Conservation (phyloP, 495 filamentous ascomycete genomes). For the Neohortaea acidophila region DNA sequence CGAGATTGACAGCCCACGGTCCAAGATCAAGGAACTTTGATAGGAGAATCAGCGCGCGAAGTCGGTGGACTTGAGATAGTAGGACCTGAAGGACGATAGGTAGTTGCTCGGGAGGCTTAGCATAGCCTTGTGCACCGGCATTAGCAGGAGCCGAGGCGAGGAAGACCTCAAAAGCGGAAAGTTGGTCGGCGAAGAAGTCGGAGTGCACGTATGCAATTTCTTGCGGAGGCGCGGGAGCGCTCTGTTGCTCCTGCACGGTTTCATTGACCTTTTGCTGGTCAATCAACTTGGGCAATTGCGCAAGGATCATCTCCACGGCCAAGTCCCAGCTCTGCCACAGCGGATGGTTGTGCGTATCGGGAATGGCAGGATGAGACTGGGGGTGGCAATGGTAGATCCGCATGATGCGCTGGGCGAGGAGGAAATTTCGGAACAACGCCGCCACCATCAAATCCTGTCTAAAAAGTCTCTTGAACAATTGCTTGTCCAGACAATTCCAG, state of each 20-base stretch:
- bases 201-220: slow-evolving; percentile 71
- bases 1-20: slow-evolving; percentile 93
- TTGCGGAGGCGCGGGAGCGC: neutral
- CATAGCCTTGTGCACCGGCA: slow-evolving; percentile 47
- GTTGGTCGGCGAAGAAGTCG: slow-evolving; percentile 89
- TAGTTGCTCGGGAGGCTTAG: slow-evolving; percentile 65
- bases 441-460: slow-evolving; percentile 98
- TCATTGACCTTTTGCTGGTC: slow-evolving; percentile 39
- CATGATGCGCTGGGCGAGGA: slow-evolving; percentile 92
- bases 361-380: slow-evolving; percentile 72
- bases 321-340: slow-evolving; percentile 97
- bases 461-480: slow-evolving; percentile 91
- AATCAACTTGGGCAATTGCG: slow-evolving; percentile 68
- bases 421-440: slow-evolving; percentile 87
- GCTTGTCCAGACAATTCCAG: slow-evolving; percentile 81
- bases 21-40: slow-evolving; percentile 90
- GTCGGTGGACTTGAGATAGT: slow-evolving; percentile 82
- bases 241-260: slow-evolving; percentile 29
- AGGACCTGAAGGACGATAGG: slow-evolving; percentile 94
- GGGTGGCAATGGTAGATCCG: slow-evolving; percentile 86
- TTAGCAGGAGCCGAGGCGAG: slow-evolving; percentile 33
- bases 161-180: slow-evolving; percentile 95
- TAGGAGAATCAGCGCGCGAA: slow-evolving; percentile 83
- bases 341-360: slow-evolving; percentile 81
- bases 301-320: slow-evolving; percentile 89